Conservation (phyloP, 148 eudicot genomes). For the Rhododendron ovatum region DNA sequence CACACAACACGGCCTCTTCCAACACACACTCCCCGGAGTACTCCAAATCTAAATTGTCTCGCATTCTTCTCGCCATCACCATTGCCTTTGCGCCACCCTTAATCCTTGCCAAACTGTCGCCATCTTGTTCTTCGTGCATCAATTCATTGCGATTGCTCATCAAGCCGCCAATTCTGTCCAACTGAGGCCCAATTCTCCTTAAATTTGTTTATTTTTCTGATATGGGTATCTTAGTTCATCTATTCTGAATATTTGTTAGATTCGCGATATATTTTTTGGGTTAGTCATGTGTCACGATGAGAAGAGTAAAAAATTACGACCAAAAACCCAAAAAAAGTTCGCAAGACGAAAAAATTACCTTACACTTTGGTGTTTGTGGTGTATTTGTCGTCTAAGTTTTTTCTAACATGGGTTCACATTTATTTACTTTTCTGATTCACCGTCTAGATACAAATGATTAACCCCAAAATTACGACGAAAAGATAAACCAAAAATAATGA, state of each 20-base stretch:
- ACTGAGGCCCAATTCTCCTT: not conserved
- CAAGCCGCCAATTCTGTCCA: constrained; percentile 36
- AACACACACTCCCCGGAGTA: constrained; percentile 21
- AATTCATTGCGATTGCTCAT: constrained; percentile 31
- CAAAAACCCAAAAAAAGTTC: not conserved
- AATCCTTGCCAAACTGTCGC: constrained; percentile 21
- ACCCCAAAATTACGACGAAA: not conserved
- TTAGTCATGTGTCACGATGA: not conserved
- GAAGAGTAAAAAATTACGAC: not conserved
- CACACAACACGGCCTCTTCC: constrained; percentile 50
- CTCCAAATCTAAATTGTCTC: constrained; percentile 19
- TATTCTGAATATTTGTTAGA: too few relatives aligned
- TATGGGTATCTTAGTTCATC: not conserved
- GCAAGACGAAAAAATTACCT: too few relatives aligned
- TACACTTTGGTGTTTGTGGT: not conserved
- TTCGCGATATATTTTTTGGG: not conserved
- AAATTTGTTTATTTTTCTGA: too few relatives aligned
- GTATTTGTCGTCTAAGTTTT: too few relatives aligned
- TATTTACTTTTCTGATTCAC: too few relatives aligned
- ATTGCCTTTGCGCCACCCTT: constrained; percentile 43
- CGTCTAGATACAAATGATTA: not conserved
- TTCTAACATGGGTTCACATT: too few relatives aligned
- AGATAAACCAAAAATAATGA: too few relatives aligned
- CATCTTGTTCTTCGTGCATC: constrained; percentile 1
- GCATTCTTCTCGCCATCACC: constrained; percentile 42